phyloP scores from a whole-genome alignment of 164 flowering plant genomes.

The Umbellularia californica region DNA sequence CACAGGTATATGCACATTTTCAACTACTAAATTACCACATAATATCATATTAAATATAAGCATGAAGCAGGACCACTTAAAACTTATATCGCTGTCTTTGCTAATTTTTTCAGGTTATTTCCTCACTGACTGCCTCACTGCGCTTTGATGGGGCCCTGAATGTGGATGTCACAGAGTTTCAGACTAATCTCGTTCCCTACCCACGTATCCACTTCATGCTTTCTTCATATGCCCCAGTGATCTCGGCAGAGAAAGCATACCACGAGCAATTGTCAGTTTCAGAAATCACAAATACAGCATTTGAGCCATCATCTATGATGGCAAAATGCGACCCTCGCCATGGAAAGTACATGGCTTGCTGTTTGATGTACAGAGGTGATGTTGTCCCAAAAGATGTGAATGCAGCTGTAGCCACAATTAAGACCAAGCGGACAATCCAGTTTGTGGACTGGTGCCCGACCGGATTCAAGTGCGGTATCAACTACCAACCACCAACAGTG shows the following conservation, averaged over 20 bases:
- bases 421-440: constrained; percentile 47
- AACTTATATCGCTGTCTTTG: not conserved
- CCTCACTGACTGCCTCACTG: constrained; percentile 42
- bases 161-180: constrained; percentile 50
- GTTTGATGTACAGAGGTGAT: constrained; percentile 48
- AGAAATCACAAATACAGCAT: constrained; percentile 46
- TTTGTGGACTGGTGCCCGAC: constrained; percentile 52
- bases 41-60: too few species aligned
- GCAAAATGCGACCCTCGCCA: constrained; percentile 49
- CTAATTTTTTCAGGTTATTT: constrained; percentile 30
- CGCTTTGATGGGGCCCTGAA: constrained; percentile 47
- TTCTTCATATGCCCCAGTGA: constrained; percentile 50
- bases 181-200: constrained; percentile 48
- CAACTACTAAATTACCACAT: too few species aligned
- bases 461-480: constrained; percentile 55
- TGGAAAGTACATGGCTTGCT: constrained; percentile 52
- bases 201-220: constrained; percentile 60
- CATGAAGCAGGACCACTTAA: too few species aligned
- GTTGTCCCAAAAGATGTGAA: constrained; percentile 47
- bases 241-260: constrained; percentile 44
- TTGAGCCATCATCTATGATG: constrained; percentile 53
- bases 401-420: constrained; percentile 45
- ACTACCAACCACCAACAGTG: constrained; percentile 58
- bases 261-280: constrained; percentile 46
- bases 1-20: constrained; percentile 26